Percentiles rank a stretch among this genome's conserved stretches.
Evolutionary conservation across 2,329 filamentous ascomycete species (phyloP).

Genomic region (Ophiocordyceps camponoti-floridani): DNA sequence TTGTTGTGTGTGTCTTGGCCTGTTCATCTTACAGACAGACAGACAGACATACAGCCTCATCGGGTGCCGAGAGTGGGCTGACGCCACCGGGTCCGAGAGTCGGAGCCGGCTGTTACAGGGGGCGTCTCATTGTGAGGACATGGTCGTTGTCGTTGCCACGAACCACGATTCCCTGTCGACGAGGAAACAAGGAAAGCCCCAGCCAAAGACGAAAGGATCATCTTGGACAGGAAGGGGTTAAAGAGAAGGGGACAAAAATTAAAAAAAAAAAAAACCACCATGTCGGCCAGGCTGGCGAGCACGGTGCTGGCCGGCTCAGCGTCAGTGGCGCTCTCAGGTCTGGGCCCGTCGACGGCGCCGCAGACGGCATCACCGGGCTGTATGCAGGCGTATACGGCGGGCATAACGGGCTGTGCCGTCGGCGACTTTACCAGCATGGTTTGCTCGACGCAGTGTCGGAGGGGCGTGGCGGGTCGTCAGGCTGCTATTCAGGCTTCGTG

Average conservation of each 20-base stretch:
- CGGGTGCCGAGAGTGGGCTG: not conserved
- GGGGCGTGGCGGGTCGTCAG: constrained; percentile 11
- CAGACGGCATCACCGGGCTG: constrained; percentile 5
- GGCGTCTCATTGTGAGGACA: not conserved
- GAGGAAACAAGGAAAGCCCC: too few species aligned
- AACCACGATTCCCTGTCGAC: not conserved
- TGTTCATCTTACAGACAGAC: too few species aligned
- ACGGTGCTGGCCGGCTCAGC: constrained; percentile 7
- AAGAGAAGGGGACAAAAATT: not conserved
- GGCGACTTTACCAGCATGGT: constrained; percentile 17
- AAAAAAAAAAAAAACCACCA: not conserved
- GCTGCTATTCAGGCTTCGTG: constrained; percentile 12
- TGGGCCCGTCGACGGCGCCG: constrained; percentile 20
- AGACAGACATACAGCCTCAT: too few species aligned
- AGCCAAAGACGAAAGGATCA: too few species aligned
- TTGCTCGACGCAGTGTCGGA: constrained; percentile 20
- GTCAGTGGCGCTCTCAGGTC: constrained; percentile 18
- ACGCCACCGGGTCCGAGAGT: not conserved
- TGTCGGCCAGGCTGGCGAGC: not conserved
- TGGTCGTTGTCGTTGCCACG: not conserved
- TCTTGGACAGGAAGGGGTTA: too few species aligned
- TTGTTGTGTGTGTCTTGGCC: too few species aligned
- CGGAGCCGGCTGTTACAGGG: not conserved
- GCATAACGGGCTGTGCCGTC: constrained; percentile 17
- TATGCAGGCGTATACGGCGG: constrained; percentile 19